Evolutionary conservation across 2,329 filamentous ascomycete genomes (phyloP), one percentile per base, ranked within the genome.

Genomic region (Arthroderma sp.): DNA sequence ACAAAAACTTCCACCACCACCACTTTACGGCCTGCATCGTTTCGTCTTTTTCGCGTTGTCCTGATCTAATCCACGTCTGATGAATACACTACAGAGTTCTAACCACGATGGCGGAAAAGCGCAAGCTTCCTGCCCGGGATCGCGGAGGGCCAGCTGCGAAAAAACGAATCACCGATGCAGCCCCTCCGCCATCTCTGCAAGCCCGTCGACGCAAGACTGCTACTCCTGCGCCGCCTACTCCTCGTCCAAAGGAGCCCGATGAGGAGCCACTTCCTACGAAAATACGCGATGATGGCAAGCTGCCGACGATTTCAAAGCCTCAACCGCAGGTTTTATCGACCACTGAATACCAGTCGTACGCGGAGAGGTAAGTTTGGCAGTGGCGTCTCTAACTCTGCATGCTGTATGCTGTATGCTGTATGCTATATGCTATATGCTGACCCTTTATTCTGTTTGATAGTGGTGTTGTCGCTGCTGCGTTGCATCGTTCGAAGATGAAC

Each of bases 271-370:
- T 80, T 11, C 75, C 76, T 2, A 66, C 70, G 4, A 73, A 70
- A 45, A 55, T 80, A 8, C 62, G 63, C 45, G 73, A 78, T 43
- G 68, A 65, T 40, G 68, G 72, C 42, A 66, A 68, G 36, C 63
- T 81, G 4, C 77, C 77, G 2, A 73, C 70, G 2, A 58, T 75
- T 5, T 56, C 64, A 10, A 64, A 69, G 46, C 68, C 69, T 36
- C 77, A 80, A 53, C 55, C 69, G 0, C 51, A 58, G 4, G 57
- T 61, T 32, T 60, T 79, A 6, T 65, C 74, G 4, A 54, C 64
- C 33, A 63, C 66, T 44, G 74, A 78, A 45, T 80, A 77, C 55
- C 76, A 79, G 59, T 72, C 70, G 33, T 71, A 79, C 45, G 72
- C 73, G 27, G 72, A 77, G 55, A 77, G 69, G 69, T 71, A 48